These are phyloP conservation scores for Geranium brycei DNA, from an alignment of 345 rosid genomes.

Conservation along the genomic window DNA sequence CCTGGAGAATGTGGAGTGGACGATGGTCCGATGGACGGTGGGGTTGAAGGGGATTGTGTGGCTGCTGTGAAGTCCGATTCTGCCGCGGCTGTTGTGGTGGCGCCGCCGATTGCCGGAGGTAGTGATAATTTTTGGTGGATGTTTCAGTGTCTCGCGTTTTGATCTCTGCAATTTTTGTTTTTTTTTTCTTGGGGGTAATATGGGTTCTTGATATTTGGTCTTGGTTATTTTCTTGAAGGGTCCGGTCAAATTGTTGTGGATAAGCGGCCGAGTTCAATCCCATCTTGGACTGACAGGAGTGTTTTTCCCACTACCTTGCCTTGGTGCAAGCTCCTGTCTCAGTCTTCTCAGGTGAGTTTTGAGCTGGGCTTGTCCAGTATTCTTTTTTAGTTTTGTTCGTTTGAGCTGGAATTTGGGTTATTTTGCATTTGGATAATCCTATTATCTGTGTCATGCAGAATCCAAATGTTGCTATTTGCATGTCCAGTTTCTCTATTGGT, in stretches of 20 bases:
- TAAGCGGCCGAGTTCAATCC: slow-evolving; percentile 39
- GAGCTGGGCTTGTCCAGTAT: too few relatives aligned
- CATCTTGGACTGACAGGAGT: slow-evolving; percentile 30
- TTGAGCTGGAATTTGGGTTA: background rate
- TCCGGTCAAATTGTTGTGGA: slow-evolving; percentile 37
- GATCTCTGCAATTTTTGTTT: background rate
- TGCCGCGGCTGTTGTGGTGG: slow-evolving; percentile 32
- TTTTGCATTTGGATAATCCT: background rate
- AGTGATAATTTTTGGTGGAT: slow-evolving; percentile 6
- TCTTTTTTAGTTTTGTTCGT: background rate
- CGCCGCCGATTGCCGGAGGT: slow-evolving; percentile 59
- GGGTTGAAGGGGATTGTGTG: slow-evolving; percentile 8
- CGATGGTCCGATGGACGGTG: slow-evolving; percentile 36
- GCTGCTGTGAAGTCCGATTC: slow-evolving; percentile 39
- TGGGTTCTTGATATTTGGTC: background rate
- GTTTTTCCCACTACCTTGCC: slow-evolving; percentile 30
- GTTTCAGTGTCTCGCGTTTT: slow-evolving; percentile 1
- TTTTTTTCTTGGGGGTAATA: background rate
- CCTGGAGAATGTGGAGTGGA: slow-evolving; percentile 40
- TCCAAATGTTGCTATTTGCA: slow-evolving; percentile 32
- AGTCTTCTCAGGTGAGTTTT: slow-evolving; percentile 52
- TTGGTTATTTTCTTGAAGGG: slow-evolving; percentile 22
- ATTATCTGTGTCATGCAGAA: slow-evolving; percentile 31
- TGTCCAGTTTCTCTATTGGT: slow-evolving; percentile 40
- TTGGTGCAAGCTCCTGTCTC: slow-evolving; percentile 70